Evolutionary conservation across 2,329 filamentous ascomycete genomes (phyloP), one percentile per base, ranked within the genome.

Genomic region (Xenoacremonium recifei): DNA sequence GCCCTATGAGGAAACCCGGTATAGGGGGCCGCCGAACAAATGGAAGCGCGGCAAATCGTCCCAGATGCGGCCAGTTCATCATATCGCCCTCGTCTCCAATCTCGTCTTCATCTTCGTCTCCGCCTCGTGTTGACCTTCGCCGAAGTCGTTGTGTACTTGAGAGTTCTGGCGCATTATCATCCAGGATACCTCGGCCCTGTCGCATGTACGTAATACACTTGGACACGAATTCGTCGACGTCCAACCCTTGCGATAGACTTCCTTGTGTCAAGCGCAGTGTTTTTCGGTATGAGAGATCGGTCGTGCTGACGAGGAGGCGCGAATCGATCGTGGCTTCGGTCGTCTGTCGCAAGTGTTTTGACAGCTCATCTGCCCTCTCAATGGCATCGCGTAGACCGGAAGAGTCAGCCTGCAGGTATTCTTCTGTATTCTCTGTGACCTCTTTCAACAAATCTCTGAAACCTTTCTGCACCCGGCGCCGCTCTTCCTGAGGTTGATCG

Each of bases 191-290:
- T 6, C 76, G 71, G 4, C 81, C 85, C 25, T 79, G 75, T 17
- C 80, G 82, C 89, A 97, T 96, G 61, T 87, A 97, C 4, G 79
- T 80, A 45, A 95, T 89, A 63, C 87, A 92, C 65, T 95, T 95
- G 1, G 87, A 87, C 12, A 97, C 81, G 58, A 97, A 95, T 55
- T 96, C 88, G 47, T 97, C 91, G 0, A 95, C 76, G 58, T 97
- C 91, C 17, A 99, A 70, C 6, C 90, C 89, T 37, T 85, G 82
- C 3, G 81, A 80, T 2, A 77, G 70, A 54, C 85, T 85, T 6
- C 90, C 90, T 21, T 89, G 74, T 2, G 85, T 82, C 19, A 95
- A 75, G 38, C 84, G 82, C 32, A 85, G 74, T 0, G 89, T 85
- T 60, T 89, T 90, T 54, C 87, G 88, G 55, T 86, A 84, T 0